Evolutionary conservation across 2,329 filamentous ascomycete species (phyloP).

Genomic region (Epicoccum sorghinum): DNA sequence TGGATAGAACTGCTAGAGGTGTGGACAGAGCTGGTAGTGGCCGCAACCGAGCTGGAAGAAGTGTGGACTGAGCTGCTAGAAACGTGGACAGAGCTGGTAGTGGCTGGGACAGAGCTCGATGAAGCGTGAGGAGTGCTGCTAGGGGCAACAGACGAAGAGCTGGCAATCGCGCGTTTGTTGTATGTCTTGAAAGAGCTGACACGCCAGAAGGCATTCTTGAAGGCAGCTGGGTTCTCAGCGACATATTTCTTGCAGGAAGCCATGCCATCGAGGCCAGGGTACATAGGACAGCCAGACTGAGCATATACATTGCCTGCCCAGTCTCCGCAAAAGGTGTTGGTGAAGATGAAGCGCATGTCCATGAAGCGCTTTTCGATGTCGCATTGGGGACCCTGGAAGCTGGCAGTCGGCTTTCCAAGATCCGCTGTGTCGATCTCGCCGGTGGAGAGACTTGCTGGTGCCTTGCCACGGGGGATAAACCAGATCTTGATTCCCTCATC

Average conservation of each 20-base stretch:
- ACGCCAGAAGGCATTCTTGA: conserved; percentile 75
- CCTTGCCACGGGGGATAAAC: conserved; percentile 71
- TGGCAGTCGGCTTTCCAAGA: conserved; percentile 71
- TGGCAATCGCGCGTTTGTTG: conserved; percentile 16
- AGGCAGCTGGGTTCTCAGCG: conserved; percentile 68
- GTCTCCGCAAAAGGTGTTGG: conserved; percentile 85
- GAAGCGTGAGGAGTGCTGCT: conserved; percentile 14
- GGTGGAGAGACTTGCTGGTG: conserved; percentile 66
- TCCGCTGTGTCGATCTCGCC: conserved; percentile 65
- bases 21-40: background rate
- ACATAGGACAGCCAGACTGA: conserved; percentile 60
- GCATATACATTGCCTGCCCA: conserved; percentile 79
- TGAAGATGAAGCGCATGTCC: conserved; percentile 75
- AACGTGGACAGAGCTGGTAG: background rate
- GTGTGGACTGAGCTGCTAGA: background rate
- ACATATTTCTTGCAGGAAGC: conserved; percentile 72
- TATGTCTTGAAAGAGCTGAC: conserved; percentile 53
- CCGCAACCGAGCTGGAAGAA: background rate
- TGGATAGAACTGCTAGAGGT: background rate
- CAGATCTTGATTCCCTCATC: conserved; percentile 72
- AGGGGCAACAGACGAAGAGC: conserved; percentile 22
- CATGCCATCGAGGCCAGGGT: conserved; percentile 12
- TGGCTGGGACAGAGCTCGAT: background rate
- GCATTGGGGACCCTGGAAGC: conserved; percentile 75
- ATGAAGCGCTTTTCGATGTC: conserved; percentile 72